phyloP scores from a whole-genome alignment of 805 yeast genomes.

The Schizosaccharomyces pombe region DNA sequence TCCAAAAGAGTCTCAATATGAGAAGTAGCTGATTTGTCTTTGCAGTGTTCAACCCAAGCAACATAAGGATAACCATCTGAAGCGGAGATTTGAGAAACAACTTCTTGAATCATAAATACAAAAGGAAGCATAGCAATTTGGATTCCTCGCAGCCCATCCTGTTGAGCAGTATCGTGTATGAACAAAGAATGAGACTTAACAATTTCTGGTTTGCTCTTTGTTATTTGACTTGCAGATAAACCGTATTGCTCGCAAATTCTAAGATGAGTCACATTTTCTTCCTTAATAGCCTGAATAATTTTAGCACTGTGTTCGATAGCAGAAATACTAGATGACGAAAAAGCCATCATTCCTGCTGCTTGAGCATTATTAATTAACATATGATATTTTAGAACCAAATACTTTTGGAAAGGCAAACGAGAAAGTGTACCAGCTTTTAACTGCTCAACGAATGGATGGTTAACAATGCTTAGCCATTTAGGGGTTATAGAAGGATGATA shows the following conservation, averaged over 20 bases:
- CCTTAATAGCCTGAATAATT: background rate
- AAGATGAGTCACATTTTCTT: background rate
- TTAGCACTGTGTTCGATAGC: conserved; percentile 1
- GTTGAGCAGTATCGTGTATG: background rate
- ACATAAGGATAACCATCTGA: background rate
- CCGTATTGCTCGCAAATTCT: background rate
- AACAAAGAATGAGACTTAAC: background rate
- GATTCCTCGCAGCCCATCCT: background rate
- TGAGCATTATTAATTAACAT: conserved; percentile 1
- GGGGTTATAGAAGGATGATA: background rate
- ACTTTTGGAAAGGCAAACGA: background rate
- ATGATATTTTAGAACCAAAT: background rate
- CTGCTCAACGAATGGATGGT: background rate
- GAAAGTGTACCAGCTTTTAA: background rate
- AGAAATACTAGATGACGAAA: conserved; percentile 1
- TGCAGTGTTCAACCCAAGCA: background rate
- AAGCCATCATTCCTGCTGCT: background rate
- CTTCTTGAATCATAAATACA: background rate
- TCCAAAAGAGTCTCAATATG: background rate
- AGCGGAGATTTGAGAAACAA: background rate
- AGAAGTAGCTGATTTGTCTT: background rate
- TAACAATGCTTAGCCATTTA: background rate
- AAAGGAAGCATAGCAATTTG: background rate
- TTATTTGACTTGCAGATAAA: background rate
- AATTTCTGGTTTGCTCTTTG: background rate